phyloP scores from a whole-genome alignment of 106 monocot genomes.

The Dendrobium huoshanense region DNA sequence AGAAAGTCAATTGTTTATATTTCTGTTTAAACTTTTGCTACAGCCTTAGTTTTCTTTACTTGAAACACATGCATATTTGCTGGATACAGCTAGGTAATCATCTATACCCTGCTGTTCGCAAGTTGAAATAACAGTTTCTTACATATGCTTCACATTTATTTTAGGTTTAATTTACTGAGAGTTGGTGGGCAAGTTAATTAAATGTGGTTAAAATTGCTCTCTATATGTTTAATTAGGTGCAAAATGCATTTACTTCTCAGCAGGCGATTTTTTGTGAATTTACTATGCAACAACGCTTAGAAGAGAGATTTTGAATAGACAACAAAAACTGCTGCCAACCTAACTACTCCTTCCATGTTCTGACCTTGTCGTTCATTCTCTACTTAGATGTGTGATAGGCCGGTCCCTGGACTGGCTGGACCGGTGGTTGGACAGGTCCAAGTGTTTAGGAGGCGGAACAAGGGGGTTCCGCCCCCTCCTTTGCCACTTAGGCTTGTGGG shows the following conservation, averaged over 20 bases:
- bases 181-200: no score
- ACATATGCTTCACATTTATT: neutral
- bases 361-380: no score
- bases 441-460: no score
- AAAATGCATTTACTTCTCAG: neutral
- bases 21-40: neutral
- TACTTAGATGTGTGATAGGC: no score
- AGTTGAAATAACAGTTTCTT: neutral
- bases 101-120: neutral
- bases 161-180: no score
- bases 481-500: no score
- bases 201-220: neutral
- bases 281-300: neutral
- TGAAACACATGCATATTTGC: neutral
- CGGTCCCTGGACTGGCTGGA: no score
- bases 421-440: no score
- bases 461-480: no score
- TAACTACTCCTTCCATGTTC: neutral
- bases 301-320: neutral
- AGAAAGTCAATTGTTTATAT: no score
- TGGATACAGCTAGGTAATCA: neutral
- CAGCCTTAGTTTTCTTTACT: neutral
- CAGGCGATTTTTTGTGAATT: neutral
- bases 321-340: neutral
- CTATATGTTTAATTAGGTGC: neutral